Percentiles rank a stretch among this genome's conserved stretches.
phyloP scores from a whole-genome alignment of 1,284 basidiomycete genomes.

The Cryptococcus hybrid region DNA sequence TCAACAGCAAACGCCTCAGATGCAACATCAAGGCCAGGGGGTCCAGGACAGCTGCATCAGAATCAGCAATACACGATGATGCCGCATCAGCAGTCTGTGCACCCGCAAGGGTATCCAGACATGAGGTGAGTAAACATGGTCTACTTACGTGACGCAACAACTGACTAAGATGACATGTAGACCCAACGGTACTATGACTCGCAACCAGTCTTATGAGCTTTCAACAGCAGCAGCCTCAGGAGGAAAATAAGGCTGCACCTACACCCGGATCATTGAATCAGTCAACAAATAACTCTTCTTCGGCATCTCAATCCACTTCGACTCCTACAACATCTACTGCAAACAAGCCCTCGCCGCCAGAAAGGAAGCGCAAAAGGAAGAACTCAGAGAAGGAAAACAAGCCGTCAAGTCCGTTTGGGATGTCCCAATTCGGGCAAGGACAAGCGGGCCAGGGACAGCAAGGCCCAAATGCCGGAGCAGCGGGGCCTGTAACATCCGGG shows the following conservation, averaged over 20 bases:
- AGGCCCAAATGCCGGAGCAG: background rate
- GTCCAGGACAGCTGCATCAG: slow-evolving; percentile 10
- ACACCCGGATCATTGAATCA: background rate
- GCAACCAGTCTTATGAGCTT: background rate
- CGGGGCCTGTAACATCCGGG: background rate
- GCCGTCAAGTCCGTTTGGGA: slow-evolving; percentile 30
- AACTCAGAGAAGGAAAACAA: slow-evolving; percentile 33
- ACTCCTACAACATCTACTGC: background rate
- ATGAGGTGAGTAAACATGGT: background rate
- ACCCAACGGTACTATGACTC: background rate
- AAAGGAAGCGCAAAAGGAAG: slow-evolving; percentile 36
- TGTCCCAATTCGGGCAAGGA: background rate
- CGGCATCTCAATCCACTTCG: background rate
- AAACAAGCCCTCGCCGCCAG: slow-evolving; percentile 29
- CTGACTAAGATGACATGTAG: background rate
- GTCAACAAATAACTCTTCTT: background rate
- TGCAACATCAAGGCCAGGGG: slow-evolving; percentile 11
- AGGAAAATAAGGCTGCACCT: background rate
- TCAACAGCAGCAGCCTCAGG: background rate
- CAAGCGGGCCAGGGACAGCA: slow-evolving; percentile 14
- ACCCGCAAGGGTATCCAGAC: background rate
- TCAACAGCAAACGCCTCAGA: slow-evolving; percentile 7
- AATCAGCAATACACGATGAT: slow-evolving; percentile 14
- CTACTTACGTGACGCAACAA: background rate
- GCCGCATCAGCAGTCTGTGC: slow-evolving; percentile 1